A percentile compares a stretch with the other conserved stretches of the same genome.
Conservation (phyloP, 2,329 filamentous ascomycete genomes). For the Zalaria obscura region DNA sequence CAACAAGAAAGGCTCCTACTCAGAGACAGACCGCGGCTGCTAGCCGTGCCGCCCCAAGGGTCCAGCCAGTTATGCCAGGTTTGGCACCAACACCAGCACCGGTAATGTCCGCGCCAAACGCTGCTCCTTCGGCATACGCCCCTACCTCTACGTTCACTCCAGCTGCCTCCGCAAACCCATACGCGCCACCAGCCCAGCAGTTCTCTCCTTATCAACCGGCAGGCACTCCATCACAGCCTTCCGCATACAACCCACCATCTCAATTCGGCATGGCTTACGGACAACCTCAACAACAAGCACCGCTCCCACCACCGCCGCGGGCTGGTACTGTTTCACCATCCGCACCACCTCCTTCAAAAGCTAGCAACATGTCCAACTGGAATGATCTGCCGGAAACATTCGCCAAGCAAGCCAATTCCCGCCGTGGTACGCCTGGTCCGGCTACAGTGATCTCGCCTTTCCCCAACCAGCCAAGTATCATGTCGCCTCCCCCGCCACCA, state of each 20-base stretch:
- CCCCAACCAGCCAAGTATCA: slow-evolving; percentile 42
- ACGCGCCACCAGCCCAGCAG: slow-evolving; percentile 28
- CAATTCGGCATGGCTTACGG: slow-evolving; percentile 4
- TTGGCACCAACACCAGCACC: slow-evolving; percentile 16
- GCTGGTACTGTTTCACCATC: slow-evolving; percentile 53
- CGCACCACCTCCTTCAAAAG: slow-evolving; percentile 51
- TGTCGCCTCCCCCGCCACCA: slow-evolving; percentile 42
- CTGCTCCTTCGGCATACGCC: slow-evolving; percentile 27
- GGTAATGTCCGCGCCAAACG: slow-evolving; percentile 6
- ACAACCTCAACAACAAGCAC: slow-evolving; percentile 23
- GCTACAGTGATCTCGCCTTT: slow-evolving; percentile 64
- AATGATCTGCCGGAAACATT: slow-evolving; percentile 86
- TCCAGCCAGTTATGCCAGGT: slow-evolving; percentile 20
- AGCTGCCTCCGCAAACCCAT: slow-evolving; percentile 25
- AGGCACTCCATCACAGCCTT: slow-evolving; percentile 31
- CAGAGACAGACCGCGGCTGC: slow-evolving; percentile 25
- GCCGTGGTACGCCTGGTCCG: slow-evolving; percentile 57
- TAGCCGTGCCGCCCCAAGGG: slow-evolving; percentile 8
- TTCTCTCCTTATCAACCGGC: slow-evolving; percentile 21
- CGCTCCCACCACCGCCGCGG: slow-evolving; percentile 47
- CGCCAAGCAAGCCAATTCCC: slow-evolving; percentile 49
- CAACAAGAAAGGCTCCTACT: slow-evolving; percentile 49
- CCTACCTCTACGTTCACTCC: slow-evolving; percentile 19
- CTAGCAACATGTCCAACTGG: slow-evolving; percentile 68
- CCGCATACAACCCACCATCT: slow-evolving; percentile 3